These are phyloP conservation scores for Quercus gilva DNA, from an alignment of 306 rosid genomes.

Conservation along the genomic window DNA sequence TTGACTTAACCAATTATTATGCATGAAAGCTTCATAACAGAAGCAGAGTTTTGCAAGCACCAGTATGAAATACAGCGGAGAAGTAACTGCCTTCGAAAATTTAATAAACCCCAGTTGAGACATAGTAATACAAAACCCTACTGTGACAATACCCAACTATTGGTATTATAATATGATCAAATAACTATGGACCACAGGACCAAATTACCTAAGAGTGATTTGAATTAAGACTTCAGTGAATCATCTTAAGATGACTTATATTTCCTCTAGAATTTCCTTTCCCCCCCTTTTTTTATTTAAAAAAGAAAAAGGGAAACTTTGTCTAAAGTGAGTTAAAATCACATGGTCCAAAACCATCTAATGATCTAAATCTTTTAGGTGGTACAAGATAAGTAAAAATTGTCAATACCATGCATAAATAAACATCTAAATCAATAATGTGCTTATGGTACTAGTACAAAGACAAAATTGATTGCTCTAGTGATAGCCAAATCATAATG, in stretches of 20 bases:
- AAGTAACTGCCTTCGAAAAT: not conserved
- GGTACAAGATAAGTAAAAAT: not conserved
- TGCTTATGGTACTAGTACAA: conserved; percentile 6
- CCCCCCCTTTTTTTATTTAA: not conserved
- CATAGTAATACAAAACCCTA: not conserved
- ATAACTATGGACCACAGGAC: not conserved
- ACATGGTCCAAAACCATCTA: not conserved
- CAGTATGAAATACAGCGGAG: not conserved
- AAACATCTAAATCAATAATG: conserved; percentile 9
- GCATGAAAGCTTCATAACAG: conserved; percentile 8
- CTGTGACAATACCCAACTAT: not conserved
- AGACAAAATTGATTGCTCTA: not conserved
- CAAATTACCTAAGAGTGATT: not conserved
- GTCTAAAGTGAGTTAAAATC: not conserved
- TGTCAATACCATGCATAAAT: not conserved
- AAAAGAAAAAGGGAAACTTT: not conserved
- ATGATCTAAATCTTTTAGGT: not conserved
- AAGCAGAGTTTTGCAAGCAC: conserved; percentile 5
- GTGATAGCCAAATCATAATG: conserved; percentile 16
- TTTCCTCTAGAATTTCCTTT: not conserved
- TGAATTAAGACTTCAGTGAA: not conserved
- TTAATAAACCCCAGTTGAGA: not conserved
- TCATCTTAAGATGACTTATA: not conserved
- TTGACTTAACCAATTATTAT: conserved; percentile 5
- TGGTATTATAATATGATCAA: not conserved